These are phyloP conservation scores for Hyphodiscus sp. DNA, from an alignment of 2,329 filamentous ascomycete species.

Conservation along the genomic window DNA sequence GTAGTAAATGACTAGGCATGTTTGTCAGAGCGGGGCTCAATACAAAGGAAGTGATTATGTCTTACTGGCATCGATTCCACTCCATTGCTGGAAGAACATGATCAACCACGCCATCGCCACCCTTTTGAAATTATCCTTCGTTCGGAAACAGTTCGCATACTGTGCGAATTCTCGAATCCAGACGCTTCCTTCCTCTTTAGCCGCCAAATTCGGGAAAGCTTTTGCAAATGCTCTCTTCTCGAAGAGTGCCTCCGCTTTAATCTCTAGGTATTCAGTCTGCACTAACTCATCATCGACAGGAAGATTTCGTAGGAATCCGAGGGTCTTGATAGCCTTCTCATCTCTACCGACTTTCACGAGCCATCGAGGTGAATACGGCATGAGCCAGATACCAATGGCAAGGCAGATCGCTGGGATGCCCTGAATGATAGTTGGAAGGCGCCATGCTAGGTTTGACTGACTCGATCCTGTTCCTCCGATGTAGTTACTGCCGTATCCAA, in stretches of 20 bases:
- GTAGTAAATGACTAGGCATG: slow-evolving; percentile 43
- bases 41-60: background rate
- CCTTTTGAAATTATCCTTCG: slow-evolving; percentile 44
- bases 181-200: slow-evolving; percentile 36
- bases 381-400: slow-evolving; percentile 38
- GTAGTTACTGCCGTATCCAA: slow-evolving; percentile 40
- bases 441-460: slow-evolving; percentile 37
- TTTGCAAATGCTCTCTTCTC: slow-evolving; percentile 37
- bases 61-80: slow-evolving; percentile 34
- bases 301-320: slow-evolving; percentile 36
- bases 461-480: slow-evolving; percentile 40
- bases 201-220: slow-evolving; percentile 39
- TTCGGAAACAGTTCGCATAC: slow-evolving; percentile 41
- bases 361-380: slow-evolving; percentile 40
- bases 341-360: slow-evolving; percentile 37
- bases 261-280: slow-evolving; percentile 40
- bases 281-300: slow-evolving; percentile 37
- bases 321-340: slow-evolving; percentile 42
- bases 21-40: slow-evolving; percentile 33
- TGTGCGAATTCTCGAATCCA: slow-evolving; percentile 42
- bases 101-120: slow-evolving; percentile 38
- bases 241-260: slow-evolving; percentile 40
- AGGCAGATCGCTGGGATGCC: slow-evolving; percentile 40
- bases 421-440: slow-evolving; percentile 41
- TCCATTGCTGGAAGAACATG: slow-evolving; percentile 44